Evolutionary conservation across 768 basidiomycete genomes (phyloP), one percentile per base, ranked within the genome.

Genomic region (Hygrophorus russula): DNA sequence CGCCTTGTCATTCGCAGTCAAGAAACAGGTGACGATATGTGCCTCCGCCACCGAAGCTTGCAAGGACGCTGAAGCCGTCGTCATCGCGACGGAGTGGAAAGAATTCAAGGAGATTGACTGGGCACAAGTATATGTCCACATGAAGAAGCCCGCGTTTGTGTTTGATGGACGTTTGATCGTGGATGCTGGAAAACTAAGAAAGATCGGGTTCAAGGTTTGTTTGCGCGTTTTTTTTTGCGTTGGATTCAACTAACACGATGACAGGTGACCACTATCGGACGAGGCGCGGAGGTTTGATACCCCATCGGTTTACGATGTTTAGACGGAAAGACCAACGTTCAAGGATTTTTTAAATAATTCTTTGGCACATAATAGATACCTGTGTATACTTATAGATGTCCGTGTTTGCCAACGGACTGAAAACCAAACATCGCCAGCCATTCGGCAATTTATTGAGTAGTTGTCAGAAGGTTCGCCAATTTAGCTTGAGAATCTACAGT

Each of bases 101-200:
- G 93, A 97, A 65, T 99, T 99, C 77, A 75, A 74, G 56, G 74
- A 82, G 31, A 85, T 99, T 51, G 80, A 93, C 64, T 99, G 96
- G 96, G 60, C 76, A 53, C 66, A 67, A 29, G 84, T 97, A 33
- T 96, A 97, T 66, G 61, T 67, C 40, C 65, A 71, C 56, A 97
- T 97, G 90, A 86, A 83, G 56, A 96, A 98, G 71, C 96, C 96
- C n/a, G 94, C 96, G 4, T 98, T 96, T 57, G 74, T 99, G 50
- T 97, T 97, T 56, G 94, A 98, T 58, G 92, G 92, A 4, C 77
- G 92, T 27, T 68, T 96, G 48, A 72, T 97, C 55, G 72, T 97
- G 35, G 86, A 98, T 57, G 78, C 76, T 8, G 78, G 80, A 40
- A 74, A 77, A 60, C 70, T 98, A 49, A 75, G 74, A 53, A 60